These are phyloP conservation scores for Trichoderma sp. DNA, from an alignment of 2,329 filamentous ascomycete species.

Conservation along the genomic window DNA sequence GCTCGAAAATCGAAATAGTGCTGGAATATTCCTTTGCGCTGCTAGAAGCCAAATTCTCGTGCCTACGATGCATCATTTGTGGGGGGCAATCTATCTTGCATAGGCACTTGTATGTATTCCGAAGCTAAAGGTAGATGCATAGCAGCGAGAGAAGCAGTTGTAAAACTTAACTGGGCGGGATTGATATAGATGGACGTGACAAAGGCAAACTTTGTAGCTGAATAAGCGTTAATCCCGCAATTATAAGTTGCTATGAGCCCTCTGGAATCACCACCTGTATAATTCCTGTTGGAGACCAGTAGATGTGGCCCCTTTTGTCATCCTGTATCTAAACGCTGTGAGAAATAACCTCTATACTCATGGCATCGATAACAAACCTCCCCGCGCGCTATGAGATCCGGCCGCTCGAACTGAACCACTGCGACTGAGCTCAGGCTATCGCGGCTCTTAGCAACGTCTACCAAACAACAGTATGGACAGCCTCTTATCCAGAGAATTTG, in stretches of 20 bases:
- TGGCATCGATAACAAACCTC: background rate
- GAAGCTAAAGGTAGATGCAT: background rate
- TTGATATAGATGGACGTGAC: background rate
- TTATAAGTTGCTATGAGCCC: background rate
- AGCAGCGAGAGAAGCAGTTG: background rate
- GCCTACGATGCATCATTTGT: background rate
- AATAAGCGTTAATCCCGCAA: background rate
- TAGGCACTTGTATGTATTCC: background rate
- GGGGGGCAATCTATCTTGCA: background rate
- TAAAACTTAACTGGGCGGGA: background rate
- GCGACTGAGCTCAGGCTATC: slow-evolving; percentile 27
- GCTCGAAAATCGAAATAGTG: background rate
- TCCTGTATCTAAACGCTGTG: no score
- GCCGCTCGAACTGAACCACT: slow-evolving; percentile 25
- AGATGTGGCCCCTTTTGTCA: background rate
- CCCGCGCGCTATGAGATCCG: slow-evolving; percentile 26
- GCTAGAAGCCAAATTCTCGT: background rate
- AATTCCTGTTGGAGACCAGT: background rate
- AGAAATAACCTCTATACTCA: background rate
- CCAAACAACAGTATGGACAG: slow-evolving; percentile 25
- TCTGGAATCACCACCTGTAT: background rate
- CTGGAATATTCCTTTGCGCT: background rate
- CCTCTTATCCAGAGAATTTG: slow-evolving; percentile 22
- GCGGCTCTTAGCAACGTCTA: slow-evolving; percentile 28
- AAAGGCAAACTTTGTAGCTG: background rate